These are phyloP conservation scores for Brassica rapa DNA, from an alignment of 345 rosid genomes.

Conservation along the genomic window DNA sequence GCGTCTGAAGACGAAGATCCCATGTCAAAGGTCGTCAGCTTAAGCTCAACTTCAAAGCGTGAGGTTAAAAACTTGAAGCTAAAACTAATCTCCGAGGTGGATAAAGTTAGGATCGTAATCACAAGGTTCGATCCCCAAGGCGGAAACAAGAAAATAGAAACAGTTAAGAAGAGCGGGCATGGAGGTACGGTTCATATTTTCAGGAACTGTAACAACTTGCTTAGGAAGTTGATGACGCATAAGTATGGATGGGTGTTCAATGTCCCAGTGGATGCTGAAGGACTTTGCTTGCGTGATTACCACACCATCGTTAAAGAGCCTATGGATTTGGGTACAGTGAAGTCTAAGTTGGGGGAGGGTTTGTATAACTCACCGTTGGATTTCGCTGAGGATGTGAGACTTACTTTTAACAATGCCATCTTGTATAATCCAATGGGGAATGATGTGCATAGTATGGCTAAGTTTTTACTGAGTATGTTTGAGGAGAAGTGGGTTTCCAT, in stretches of 20 bases:
- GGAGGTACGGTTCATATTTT: too few species aligned
- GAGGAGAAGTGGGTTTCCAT: background rate
- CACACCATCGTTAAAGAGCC: background rate
- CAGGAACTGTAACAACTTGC: too few species aligned
- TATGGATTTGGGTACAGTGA: background rate
- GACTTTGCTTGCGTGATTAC: background rate
- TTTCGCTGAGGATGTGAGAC: background rate
- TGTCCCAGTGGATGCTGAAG: background rate
- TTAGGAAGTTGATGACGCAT: background rate
- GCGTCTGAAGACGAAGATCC: too few species aligned
- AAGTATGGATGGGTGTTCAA: background rate
- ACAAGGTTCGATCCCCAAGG: too few species aligned
- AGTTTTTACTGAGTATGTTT: background rate
- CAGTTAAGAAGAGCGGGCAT: too few species aligned
- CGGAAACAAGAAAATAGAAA: too few species aligned
- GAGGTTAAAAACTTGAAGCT: too few species aligned
- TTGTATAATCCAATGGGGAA: background rate
- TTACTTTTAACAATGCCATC: background rate
- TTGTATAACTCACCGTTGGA: background rate
- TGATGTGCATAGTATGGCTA: background rate
- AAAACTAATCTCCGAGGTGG: background rate
- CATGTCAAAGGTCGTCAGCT: background rate
- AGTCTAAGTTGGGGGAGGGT: background rate
- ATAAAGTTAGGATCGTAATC: too few species aligned
- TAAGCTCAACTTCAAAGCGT: background rate